A percentile compares a stretch with the other conserved stretches of the same genome.
Conservation (phyloP, 805 yeast genomes). For the Hanseniaspora clermontiae region DNA sequence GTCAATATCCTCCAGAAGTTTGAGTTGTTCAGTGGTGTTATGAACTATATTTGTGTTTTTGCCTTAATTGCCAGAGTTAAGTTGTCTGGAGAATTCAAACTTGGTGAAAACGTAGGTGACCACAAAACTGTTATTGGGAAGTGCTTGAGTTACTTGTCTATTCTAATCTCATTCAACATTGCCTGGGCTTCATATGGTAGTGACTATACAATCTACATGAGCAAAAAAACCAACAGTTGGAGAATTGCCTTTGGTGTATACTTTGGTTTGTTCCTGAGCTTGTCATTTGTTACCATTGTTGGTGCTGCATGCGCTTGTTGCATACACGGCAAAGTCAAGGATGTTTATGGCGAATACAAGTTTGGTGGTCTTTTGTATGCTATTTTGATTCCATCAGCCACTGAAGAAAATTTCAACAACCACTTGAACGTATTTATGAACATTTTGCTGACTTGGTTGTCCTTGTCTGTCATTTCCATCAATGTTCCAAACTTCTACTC, state of each 20-base stretch:
- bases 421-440: slow-evolving; percentile 79
- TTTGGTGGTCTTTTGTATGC: slow-evolving; percentile 78
- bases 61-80: slow-evolving; percentile 68
- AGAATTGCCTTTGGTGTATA: slow-evolving; percentile 54
- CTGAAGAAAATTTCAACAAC: slow-evolving; percentile 34
- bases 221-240: slow-evolving; percentile 43
- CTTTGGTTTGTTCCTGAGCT: slow-evolving; percentile 53
- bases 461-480: slow-evolving; percentile 79
- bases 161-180: slow-evolving; percentile 76
- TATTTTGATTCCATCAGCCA: slow-evolving; percentile 39
- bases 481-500: slow-evolving; percentile 93
- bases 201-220: slow-evolving; percentile 84
- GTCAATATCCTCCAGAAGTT: slow-evolving; percentile 66
- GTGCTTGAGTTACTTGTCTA: slow-evolving; percentile 70
- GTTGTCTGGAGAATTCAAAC: slow-evolving; percentile 49
- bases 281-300: slow-evolving; percentile 57
- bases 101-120: slow-evolving; percentile 33
- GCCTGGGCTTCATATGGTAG: slow-evolving; percentile 93
- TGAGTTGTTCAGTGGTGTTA: slow-evolving; percentile 85
- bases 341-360: slow-evolving; percentile 39
- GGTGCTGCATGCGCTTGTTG: slow-evolving; percentile 60
- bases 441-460: slow-evolving; percentile 72
- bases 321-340: slow-evolving; percentile 25
- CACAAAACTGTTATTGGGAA: slow-evolving; percentile 63
- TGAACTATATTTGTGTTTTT: slow-evolving; percentile 58